These are phyloP conservation scores for Pseudogymnoascus sp. DNA, from an alignment of 2,329 filamentous ascomycete genomes.

Conservation along the genomic window DNA sequence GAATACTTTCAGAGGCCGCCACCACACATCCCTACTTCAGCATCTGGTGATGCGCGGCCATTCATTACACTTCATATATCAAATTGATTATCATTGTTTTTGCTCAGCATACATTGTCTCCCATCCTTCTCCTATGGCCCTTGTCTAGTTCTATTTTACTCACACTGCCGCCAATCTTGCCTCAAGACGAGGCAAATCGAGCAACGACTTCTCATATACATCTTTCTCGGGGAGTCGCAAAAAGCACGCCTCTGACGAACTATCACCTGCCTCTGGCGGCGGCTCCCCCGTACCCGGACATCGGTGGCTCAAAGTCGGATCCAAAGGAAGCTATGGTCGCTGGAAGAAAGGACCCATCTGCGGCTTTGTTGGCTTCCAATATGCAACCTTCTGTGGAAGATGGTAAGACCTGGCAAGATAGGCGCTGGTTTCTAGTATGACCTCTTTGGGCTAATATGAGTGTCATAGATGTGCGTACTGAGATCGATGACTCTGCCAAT, in stretches of 20 bases:
- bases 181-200: conserved; percentile 17
- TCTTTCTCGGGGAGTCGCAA: conserved; percentile 37
- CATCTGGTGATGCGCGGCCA: background rate
- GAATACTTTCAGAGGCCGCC: background rate
- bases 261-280: background rate
- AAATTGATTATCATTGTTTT: background rate
- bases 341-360: conserved; percentile 12
- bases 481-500: background rate
- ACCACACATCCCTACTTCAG: background rate
- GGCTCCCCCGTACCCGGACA: conserved; percentile 15
- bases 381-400: background rate
- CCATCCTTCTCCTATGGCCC: background rate
- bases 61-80: background rate
- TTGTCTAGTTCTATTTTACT: conserved; percentile 1
- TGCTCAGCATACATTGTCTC: background rate
- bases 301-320: conserved; percentile 23
- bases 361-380: background rate
- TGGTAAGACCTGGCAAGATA: background rate
- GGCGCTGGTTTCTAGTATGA: background rate
- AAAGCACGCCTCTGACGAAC: conserved; percentile 24
- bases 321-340: conserved; percentile 23
- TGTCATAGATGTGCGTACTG: background rate
- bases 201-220: conserved; percentile 41
- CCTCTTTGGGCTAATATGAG: background rate
- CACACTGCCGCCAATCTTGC: background rate